Percentiles rank a stretch among this genome's conserved stretches.
Conservation (phyloP, 2,329 filamentous ascomycete species). For the Monosporascus sp. region DNA sequence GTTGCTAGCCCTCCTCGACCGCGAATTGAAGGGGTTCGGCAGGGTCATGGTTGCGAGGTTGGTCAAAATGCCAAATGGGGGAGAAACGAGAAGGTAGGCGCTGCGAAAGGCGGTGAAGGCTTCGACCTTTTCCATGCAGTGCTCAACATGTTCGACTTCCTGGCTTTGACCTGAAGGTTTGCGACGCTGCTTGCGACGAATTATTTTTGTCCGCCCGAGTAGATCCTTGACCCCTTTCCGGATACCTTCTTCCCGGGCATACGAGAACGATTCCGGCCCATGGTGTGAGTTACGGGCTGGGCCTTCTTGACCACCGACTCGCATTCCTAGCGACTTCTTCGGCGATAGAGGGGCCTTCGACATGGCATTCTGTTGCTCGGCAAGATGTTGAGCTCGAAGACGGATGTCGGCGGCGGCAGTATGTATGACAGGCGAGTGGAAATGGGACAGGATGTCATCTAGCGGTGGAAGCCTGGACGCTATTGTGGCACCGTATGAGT, state of each 20-base stretch:
- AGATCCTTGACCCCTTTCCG: conserved; percentile 44
- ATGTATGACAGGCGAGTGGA: conserved; percentile 46
- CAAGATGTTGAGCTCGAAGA: conserved; percentile 62
- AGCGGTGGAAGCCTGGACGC: conserved; percentile 66
- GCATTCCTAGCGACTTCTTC: conserved; percentile 35
- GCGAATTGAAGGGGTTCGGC: conserved; percentile 21
- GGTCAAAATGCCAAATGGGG: conserved; percentile 55
- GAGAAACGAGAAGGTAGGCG: conserved; percentile 64
- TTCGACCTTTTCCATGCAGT: conserved; percentile 23
- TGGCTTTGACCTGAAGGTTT: conserved; percentile 3
- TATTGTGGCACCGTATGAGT: conserved; percentile 87
- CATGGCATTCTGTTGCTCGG: conserved; percentile 53
- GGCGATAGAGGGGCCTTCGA: conserved; percentile 29
- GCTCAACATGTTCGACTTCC: conserved; percentile 9
- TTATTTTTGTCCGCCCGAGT: conserved; percentile 34
- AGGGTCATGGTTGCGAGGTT: conserved; percentile 59
- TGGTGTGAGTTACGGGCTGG: conserved; percentile 34
- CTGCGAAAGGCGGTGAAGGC: conserved; percentile 33
- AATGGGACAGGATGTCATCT: conserved; percentile 53
- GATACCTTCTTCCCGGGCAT: conserved; percentile 43
- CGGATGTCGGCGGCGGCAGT: conserved; percentile 64
- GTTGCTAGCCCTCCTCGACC: conserved; percentile 13
- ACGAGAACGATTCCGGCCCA: conserved; percentile 29
- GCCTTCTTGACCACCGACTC: conserved; percentile 46
- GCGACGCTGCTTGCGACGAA: conserved; percentile 17